A percentile compares a stretch with the other conserved stretches of the same genome.
Conservation (phyloP, 352 stramenopile species). For the Blastocystis sp. region DNA sequence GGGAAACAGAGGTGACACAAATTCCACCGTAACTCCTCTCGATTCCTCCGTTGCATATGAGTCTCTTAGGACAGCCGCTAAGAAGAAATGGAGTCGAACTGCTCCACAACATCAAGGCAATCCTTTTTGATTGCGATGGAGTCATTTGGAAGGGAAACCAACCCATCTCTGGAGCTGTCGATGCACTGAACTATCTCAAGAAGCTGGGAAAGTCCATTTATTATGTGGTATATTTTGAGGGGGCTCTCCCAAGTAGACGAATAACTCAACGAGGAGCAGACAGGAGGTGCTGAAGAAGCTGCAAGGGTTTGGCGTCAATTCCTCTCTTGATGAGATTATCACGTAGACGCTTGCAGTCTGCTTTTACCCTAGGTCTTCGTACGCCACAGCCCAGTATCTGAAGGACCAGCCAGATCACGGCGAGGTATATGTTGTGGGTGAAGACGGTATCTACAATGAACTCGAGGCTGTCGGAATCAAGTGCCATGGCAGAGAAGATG, state of each 20-base stretch:
- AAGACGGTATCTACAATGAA: constrained; percentile 53
- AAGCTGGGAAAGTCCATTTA: constrained; percentile 25
- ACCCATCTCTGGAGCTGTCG: constrained; percentile 11
- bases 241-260: background rate
- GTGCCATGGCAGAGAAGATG: constrained; percentile 27
- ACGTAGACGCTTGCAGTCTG: background rate
- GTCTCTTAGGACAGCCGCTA: background rate
- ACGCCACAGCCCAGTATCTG: constrained; percentile 54
- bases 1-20: background rate
- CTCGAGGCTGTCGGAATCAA: constrained; percentile 31
- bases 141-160: constrained; percentile 60
- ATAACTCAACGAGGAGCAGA: constrained; percentile 61
- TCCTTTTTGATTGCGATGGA: constrained; percentile 62
- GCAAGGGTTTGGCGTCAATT: background rate
- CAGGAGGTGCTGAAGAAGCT: constrained; percentile 18
- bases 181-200: constrained; percentile 53
- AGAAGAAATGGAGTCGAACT: background rate
- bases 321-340: constrained; percentile 8
- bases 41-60: background rate
- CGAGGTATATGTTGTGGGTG: constrained; percentile 37
- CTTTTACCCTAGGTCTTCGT: constrained; percentile 28
- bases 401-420: background rate
- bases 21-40: background rate
- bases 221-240: background rate
- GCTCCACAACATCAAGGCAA: background rate